Percentiles rank a stretch among this genome's conserved stretches.
These are phyloP conservation scores for Lactarius pseudohatsudake DNA, from an alignment of 768 basidiomycete genomes.

Conservation along the genomic window DNA sequence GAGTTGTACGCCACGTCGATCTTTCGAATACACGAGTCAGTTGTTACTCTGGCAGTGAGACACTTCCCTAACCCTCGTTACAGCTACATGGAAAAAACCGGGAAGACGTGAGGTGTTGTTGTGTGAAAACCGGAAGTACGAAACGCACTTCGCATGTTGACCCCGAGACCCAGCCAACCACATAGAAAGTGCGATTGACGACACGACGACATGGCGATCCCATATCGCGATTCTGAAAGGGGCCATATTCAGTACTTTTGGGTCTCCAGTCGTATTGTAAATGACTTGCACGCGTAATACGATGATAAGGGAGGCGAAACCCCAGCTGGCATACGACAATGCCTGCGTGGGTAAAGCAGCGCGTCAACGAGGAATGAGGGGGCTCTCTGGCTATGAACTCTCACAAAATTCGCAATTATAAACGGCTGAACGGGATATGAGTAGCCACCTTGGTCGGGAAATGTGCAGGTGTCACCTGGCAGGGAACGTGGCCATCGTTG, in stretches of 20 bases:
- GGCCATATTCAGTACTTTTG: background rate
- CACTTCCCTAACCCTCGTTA: background rate
- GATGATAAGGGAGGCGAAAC: conserved; percentile 8
- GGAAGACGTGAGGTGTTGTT: background rate
- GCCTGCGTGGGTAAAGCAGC: background rate
- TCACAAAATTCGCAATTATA: background rate
- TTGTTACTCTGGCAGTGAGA: background rate
- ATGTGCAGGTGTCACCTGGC: background rate
- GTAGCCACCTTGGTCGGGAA: background rate
- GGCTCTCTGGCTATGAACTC: background rate
- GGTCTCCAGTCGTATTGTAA: too few species aligned
- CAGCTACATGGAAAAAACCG: background rate
- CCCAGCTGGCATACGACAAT: background rate
- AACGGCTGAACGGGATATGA: background rate
- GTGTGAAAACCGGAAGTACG: background rate
- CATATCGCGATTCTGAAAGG: conserved; percentile 13
- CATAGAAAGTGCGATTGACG: background rate
- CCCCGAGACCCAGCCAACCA: background rate
- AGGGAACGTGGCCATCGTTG: background rate
- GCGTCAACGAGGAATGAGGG: background rate
- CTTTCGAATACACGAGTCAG: background rate
- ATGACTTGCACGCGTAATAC: conserved; percentile 5
- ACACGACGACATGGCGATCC: background rate
- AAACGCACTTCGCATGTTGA: conserved; percentile 1
- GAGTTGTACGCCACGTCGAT: background rate